Conservation (phyloP, 1,284 basidiomycete genomes). For the Irpex lacteus region DNA sequence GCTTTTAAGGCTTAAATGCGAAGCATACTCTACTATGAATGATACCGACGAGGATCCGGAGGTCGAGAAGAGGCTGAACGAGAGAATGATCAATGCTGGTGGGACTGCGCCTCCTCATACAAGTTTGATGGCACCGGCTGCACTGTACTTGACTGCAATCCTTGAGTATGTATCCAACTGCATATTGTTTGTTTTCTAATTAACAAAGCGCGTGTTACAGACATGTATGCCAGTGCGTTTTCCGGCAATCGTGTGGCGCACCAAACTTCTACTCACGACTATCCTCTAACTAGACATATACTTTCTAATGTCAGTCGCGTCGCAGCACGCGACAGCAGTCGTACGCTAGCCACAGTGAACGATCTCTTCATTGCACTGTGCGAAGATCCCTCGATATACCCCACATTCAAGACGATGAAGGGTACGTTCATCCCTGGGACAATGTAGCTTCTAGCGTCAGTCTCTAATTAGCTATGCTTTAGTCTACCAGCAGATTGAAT, state of each 20-base stretch:
- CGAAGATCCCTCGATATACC: constrained; percentile 84
- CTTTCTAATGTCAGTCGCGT: constrained; percentile 82
- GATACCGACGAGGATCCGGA: constrained; percentile 74
- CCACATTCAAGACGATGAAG: constrained; percentile 83
- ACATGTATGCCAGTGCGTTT: constrained; percentile 79
- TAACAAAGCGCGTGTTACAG: constrained; percentile 35
- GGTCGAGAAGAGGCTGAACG: constrained; percentile 58
- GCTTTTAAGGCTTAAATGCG: constrained; percentile 79
- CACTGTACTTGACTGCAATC: constrained; percentile 88
- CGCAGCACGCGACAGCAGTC: constrained; percentile 79
- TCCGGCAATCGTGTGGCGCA: constrained; percentile 1
- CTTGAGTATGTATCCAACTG: constrained; percentile 67
- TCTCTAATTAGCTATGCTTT: not conserved
- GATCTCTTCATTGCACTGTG: constrained; percentile 85
- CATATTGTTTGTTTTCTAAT: constrained; percentile 9
- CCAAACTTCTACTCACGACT: not conserved
- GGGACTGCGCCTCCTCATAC: constrained; percentile 49
- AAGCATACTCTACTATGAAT: constrained; percentile 81
- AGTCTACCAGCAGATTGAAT: constrained; percentile 80
- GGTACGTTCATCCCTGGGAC: constrained; percentile 42
- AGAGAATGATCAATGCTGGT: constrained; percentile 46
- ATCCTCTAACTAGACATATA: constrained; percentile 59
- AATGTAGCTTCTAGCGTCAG: constrained; percentile 6
- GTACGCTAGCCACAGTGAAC: constrained; percentile 69
- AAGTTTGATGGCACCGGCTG: constrained; percentile 74